These are phyloP conservation scores for Spathaspora sp. DNA, from an alignment of 805 yeast species.

Conservation along the genomic window DNA sequence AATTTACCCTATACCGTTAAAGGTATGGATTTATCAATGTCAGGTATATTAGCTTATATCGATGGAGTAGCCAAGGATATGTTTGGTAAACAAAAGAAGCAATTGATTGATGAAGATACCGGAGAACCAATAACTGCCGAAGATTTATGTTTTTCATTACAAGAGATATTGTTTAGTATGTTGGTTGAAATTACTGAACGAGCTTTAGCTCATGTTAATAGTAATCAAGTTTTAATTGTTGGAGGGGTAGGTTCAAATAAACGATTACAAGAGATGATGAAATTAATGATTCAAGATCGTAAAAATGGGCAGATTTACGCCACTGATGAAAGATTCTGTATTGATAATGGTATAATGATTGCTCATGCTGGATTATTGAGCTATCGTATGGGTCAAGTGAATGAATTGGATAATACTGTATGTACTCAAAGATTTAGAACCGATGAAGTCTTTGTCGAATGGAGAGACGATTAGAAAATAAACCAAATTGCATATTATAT, in stretches of 20 bases:
- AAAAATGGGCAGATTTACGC: conserved; percentile 82
- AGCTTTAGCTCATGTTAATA: conserved; percentile 95
- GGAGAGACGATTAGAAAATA: conserved; percentile 63
- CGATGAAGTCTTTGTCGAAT: conserved; percentile 83
- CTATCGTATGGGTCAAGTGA: conserved; percentile 75
- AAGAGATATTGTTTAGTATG: conserved; percentile 93
- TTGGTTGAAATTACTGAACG: conserved; percentile 95
- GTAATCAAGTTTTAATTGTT: conserved; percentile 86
- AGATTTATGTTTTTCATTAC: conserved; percentile 89
- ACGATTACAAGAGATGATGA: conserved; percentile 94
- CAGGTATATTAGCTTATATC: conserved; percentile 85
- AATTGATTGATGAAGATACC: conserved; percentile 34
- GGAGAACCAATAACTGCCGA: conserved; percentile 66
- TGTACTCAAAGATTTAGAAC: conserved; percentile 94
- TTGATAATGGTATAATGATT: conserved; percentile 97
- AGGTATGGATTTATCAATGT: conserved; percentile 97
- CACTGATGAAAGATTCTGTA: conserved; percentile 95
- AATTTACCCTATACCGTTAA: conserved; percentile 93
- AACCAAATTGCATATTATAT: neutral
- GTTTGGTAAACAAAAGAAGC: conserved; percentile 44
- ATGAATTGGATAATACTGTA: conserved; percentile 61
- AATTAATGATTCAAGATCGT: conserved; percentile 84
- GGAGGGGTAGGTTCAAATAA: conserved; percentile 99
- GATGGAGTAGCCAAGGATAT: conserved; percentile 77
- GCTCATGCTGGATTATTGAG: conserved; percentile 95